Evolutionary conservation across 345 rosid species (phyloP), one percentile per base, ranked within the genome.

Genomic region (Bruguiera gymnorhiza): DNA sequence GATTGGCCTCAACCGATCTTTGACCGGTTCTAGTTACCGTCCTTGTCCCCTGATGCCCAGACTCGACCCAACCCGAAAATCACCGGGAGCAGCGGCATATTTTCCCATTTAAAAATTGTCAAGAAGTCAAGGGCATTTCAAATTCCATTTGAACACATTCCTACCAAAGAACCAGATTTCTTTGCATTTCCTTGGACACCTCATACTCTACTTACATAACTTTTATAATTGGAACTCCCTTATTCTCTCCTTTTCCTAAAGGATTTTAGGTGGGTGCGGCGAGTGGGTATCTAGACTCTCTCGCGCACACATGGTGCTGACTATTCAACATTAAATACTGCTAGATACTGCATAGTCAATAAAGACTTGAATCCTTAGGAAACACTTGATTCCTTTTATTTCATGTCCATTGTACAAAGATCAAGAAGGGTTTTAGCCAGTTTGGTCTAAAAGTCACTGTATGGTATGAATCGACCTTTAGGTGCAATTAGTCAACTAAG

Each of bases 301-400:
- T 43, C 18, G 13, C 13, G 18, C 50, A 60, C 71, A 73, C 68
- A 65, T 60, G 75, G 0, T 73, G 86, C 82, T 80, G 81, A 80
- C 73, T 68, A 61, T 67, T 24, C 67, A 69, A 60, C 60, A 29
- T 62, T 27, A n/a, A 51, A 59, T 51, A 48, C 43, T 53, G 62
- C 52, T 66, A 61, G 5, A 70, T 48, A 53, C 48, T 66, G 21
- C 29, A 5, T 55, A 4, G 23, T 62, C 48, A 26, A 8, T 13
- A 3, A 30, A 37, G 21, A 39, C 1, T 21, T 37, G 68, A 51
- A 73, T 74, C 66, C 68, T 76, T 68, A 16, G 53, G 63, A 66
- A 79, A 48, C 67, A 75, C 73, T 70, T 65, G 78, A 83, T 72
- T 80, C 76, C 78, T 34, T 11, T 23, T 69, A 32, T 46, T 65